Base-by-base conservation (phyloP, 1,284 basidiomycete species). In the Apiotrichum domesticum region DNA sequence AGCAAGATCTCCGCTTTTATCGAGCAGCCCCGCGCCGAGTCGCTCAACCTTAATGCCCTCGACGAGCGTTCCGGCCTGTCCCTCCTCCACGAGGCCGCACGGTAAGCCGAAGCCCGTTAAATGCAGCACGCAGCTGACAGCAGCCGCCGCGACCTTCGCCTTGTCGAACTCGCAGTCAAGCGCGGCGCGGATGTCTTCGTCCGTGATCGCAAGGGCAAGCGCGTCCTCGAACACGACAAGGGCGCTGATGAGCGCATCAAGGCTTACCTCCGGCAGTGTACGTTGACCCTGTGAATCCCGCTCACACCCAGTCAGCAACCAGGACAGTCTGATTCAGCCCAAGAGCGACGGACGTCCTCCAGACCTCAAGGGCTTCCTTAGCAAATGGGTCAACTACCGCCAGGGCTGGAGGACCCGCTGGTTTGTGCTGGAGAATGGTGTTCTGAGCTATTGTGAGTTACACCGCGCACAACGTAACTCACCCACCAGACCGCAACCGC, bases 171-270 rank as follows among this genome's bases (percentile, higher is more conserved):
- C 10, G 87, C 86, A 0, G 85, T 94, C 1, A 83, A 87, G 51
- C 86, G 86, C 10, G 93, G 93, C 1, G 92, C 90, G 0, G 92
- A 96, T 70, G 88, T 96, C 1, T 94, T 95, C 65, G 87, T 88
- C 1, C 81, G 92, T 6, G 90, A 98, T 74, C 81, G 85, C 37
- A 81, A 79, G 52, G 91, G 93, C 8, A 85, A 85, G 68, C 81
- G 86, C 59, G 85, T 89, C 0, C 81, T 85, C 51, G 91, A 96
- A 52, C 72, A 76, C n/a, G 79, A 81, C 33, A 80, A 78, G 55
- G 68, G 82, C 79, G 35, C 76, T 73, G 50, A 84, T 63, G 90
- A 95, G 66, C 82, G 86, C 39, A 87, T 95, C 58, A 83, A 85
- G 61, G 87, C 86, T 0, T 92, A 94, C 64, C 75, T 97, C 59